Conservation (phyloP, 2,329 filamentous ascomycete genomes). For the Fusarium sp. region DNA sequence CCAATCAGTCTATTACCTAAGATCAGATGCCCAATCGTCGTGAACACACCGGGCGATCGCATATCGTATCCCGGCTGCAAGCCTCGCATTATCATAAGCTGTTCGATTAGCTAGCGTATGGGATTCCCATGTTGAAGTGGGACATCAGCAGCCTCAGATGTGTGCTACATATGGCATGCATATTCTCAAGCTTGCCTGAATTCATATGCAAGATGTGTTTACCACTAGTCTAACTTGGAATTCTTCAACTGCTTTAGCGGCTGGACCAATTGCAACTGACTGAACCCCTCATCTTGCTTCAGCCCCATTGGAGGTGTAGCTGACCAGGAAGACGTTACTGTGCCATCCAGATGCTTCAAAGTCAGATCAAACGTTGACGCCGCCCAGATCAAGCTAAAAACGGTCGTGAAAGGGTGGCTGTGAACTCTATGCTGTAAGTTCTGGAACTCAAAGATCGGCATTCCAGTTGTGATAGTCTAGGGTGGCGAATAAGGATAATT, state of each 20-base stretch:
- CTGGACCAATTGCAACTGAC: background rate
- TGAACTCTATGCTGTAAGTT: background rate
- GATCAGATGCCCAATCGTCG: background rate
- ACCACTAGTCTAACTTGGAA: background rate
- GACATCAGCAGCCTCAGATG: background rate
- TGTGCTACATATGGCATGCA: background rate
- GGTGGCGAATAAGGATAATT: conserved; percentile 9
- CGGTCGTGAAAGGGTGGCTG: conserved; percentile 2
- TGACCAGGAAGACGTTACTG: background rate
- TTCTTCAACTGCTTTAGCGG: background rate
- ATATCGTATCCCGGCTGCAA: background rate
- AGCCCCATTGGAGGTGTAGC: background rate
- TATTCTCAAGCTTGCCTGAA: conserved; percentile 6
- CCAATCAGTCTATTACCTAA: background rate
- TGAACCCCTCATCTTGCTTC: conserved; percentile 10
- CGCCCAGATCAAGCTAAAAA: background rate
- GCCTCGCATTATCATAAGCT: background rate
- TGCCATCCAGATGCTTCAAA: background rate
- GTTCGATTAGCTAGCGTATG: background rate
- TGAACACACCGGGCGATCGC: background rate
- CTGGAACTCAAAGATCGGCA: background rate
- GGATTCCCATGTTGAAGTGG: background rate
- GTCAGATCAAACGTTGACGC: background rate
- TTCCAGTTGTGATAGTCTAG: background rate
- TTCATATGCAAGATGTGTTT: background rate